These are phyloP conservation scores for Nitzschia sp. DNA, from an alignment of 108 stramenopile species.

Conservation along the genomic window DNA sequence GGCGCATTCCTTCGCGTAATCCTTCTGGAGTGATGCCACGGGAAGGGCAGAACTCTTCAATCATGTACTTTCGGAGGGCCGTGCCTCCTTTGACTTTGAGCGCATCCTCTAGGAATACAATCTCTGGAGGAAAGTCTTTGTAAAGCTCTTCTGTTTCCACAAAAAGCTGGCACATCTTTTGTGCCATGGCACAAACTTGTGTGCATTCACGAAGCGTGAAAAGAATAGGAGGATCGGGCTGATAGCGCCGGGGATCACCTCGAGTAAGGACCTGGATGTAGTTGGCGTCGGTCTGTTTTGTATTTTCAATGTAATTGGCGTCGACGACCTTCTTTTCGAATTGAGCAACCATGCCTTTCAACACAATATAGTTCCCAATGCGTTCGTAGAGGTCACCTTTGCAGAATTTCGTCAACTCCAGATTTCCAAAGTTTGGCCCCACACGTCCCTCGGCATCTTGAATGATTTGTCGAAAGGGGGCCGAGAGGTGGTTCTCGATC, in stretches of 20 bases:
- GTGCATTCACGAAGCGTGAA: slow-evolving; percentile 70
- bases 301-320: slow-evolving; percentile 64
- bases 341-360: slow-evolving; percentile 86
- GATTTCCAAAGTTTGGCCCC: slow-evolving; percentile 85
- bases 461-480: slow-evolving; percentile 86
- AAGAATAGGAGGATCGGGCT: slow-evolving; percentile 77
- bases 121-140: slow-evolving; percentile 71
- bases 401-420: slow-evolving; percentile 64
- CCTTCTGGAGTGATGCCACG: slow-evolving; percentile 68
- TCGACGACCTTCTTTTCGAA: slow-evolving; percentile 89
- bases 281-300: slow-evolving; percentile 49
- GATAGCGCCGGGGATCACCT: slow-evolving; percentile 82
- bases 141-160: slow-evolving; percentile 57
- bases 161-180: slow-evolving; percentile 76
- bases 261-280: slow-evolving; percentile 41
- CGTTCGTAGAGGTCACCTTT: slow-evolving; percentile 73
- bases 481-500: slow-evolving; percentile 82
- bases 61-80: slow-evolving; percentile 70
- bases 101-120: slow-evolving; percentile 74
- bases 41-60: slow-evolving; percentile 79
- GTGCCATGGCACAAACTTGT: slow-evolving; percentile 75
- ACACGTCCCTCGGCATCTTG: slow-evolving; percentile 73
- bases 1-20: slow-evolving; percentile 75
- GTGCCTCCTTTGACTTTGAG: slow-evolving; percentile 75
- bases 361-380: slow-evolving; percentile 74